Conservation (phyloP, 1,139 yeast species). For the Entelexis sorbosivorans region DNA sequence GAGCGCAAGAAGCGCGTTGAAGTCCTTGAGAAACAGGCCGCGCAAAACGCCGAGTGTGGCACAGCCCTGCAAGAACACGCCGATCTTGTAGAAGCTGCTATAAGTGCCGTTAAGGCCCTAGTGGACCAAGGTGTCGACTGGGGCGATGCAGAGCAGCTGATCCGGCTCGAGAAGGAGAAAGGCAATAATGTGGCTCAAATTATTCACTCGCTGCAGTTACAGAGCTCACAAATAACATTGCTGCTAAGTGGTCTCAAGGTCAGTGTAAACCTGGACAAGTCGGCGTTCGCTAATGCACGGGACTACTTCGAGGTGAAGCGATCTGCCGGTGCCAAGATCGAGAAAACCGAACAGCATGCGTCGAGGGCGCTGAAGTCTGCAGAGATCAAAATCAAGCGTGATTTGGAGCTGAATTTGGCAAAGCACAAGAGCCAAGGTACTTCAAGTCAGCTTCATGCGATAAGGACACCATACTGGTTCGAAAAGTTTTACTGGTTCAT, state of each 20-base stretch:
- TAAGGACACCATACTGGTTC: slow-evolving; percentile 71
- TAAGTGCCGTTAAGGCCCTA: slow-evolving; percentile 51
- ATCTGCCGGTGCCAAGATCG: slow-evolving; percentile 65
- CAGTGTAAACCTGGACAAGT: slow-evolving; percentile 53
- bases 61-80: slow-evolving; percentile 61
- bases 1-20: slow-evolving; percentile 67
- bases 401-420: slow-evolving; percentile 55
- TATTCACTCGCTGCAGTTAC: slow-evolving; percentile 62
- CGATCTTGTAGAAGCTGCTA: slow-evolving; percentile 61
- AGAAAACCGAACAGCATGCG: slow-evolving; percentile 70
- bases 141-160: slow-evolving; percentile 72
- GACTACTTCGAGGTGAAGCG: slow-evolving; percentile 70
- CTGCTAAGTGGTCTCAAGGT: slow-evolving; percentile 49
- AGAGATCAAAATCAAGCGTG: slow-evolving; percentile 64
- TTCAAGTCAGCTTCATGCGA: slow-evolving; percentile 41
- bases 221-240: slow-evolving; percentile 56
- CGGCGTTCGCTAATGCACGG: slow-evolving; percentile 90
- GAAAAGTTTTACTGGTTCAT: slow-evolving; percentile 92
- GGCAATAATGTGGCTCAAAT: slow-evolving; percentile 53
- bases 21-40: slow-evolving; percentile 54
- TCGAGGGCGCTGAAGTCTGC: slow-evolving; percentile 74
- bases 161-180: slow-evolving; percentile 56
- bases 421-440: slow-evolving; percentile 28
- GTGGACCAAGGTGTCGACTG: slow-evolving; percentile 88
- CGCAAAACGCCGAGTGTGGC: slow-evolving; percentile 56